These are phyloP conservation scores for Tylopilus orsonianus DNA, from an alignment of 1,284 basidiomycete genomes.

Conservation along the genomic window DNA sequence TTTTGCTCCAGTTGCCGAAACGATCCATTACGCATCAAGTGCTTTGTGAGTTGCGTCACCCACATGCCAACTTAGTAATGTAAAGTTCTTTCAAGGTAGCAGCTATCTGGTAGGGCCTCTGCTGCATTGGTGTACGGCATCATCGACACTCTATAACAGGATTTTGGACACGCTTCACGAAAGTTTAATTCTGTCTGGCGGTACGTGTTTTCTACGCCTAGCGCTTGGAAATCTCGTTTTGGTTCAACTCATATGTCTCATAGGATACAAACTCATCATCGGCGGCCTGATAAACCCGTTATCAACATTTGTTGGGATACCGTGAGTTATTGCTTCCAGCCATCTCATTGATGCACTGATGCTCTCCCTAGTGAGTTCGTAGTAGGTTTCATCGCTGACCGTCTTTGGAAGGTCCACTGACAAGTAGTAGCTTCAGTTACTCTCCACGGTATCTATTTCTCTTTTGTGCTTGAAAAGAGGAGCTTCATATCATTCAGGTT, in stretches of 20 bases:
- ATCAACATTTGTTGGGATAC: neutral
- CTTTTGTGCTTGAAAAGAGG: neutral
- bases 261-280: constrained; percentile 5
- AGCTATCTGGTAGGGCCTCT: neutral
- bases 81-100: constrained; percentile 1
- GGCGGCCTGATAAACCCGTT: neutral
- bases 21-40: neutral
- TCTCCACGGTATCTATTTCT: neutral
- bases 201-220: neutral
- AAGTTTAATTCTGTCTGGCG: neutral
- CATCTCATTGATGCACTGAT: neutral
- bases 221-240: neutral
- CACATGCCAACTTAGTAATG: neutral
- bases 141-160: neutral
- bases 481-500: neutral
- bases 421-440: constrained; percentile 2
- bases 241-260: neutral
- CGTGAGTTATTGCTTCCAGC: neutral
- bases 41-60: neutral
- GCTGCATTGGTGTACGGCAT: neutral
- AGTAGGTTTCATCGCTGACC: neutral
- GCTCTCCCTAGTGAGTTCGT: neutral
- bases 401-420: neutral
- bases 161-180: constrained; percentile 3
- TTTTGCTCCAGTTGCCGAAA: constrained; percentile 1